These are phyloP conservation scores for Backusella luteola DNA, from an alignment of 192 early-diverging fungal species.

Conservation along the genomic window DNA sequence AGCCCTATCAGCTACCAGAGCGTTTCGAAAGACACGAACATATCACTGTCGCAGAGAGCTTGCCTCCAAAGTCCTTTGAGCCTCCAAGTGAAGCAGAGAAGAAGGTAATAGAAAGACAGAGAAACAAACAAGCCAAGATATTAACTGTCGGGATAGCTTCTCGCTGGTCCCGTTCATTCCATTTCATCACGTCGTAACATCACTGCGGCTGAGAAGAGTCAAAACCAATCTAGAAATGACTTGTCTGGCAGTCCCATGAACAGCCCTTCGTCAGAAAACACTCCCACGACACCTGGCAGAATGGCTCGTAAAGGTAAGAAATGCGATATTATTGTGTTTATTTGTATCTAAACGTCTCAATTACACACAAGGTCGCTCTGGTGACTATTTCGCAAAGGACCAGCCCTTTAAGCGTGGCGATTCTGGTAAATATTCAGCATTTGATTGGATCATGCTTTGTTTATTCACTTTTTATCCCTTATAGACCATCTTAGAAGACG, in stretches of 20 bases:
- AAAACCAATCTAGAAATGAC: background rate
- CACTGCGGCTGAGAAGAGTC: constrained; percentile 11
- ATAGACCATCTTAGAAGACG: constrained; percentile 2
- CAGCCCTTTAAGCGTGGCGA: constrained; percentile 3
- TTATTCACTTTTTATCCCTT: background rate
- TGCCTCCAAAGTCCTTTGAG: constrained; percentile 58
- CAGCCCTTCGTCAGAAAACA: constrained; percentile 21
- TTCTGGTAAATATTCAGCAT: background rate
- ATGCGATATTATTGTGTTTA: no score
- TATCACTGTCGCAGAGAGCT: constrained; percentile 58
- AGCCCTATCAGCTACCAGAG: constrained; percentile 49
- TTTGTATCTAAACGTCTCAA: background rate
- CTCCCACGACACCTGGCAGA: constrained; percentile 2
- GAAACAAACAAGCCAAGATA: background rate
- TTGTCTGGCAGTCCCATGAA: constrained; percentile 16
- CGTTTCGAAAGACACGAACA: constrained; percentile 68
- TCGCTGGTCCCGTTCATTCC: constrained; percentile 32
- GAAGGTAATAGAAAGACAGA: constrained; percentile 42
- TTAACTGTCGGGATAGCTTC: constrained; percentile 7
- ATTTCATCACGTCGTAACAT: constrained; percentile 27
- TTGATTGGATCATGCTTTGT: background rate
- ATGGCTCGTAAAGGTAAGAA: constrained; percentile 14
- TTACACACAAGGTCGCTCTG: constrained; percentile 6
- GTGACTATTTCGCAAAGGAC: constrained; percentile 16
- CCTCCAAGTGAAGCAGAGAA: constrained; percentile 49